Evolutionary conservation across 768 basidiomycete species (phyloP).

Genomic region (Lactifluus echinatus): DNA sequence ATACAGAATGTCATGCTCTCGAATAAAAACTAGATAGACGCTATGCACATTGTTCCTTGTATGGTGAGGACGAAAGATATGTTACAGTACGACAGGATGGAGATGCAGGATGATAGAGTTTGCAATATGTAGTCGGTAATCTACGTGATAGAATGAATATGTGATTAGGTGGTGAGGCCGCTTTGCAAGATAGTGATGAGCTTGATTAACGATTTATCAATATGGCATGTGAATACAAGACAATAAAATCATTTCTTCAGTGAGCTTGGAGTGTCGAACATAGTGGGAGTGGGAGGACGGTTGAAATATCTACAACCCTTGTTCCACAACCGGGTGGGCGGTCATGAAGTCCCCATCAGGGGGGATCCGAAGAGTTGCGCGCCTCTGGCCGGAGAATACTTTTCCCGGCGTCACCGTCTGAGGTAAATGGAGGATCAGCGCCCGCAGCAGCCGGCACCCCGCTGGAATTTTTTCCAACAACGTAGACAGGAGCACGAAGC

Average conservation of each 20-base stretch:
- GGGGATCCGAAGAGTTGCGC: background rate
- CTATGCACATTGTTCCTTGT: background rate
- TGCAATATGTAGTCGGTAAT: constrained; percentile 6
- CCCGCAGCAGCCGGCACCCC: background rate
- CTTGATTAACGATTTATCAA: background rate
- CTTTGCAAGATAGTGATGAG: background rate
- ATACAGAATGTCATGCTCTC: constrained; percentile 1
- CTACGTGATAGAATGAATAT: constrained; percentile 3
- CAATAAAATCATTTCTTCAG: background rate
- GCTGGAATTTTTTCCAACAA: constrained; percentile 8
- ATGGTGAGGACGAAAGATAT: constrained; percentile 1
- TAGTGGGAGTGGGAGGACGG: background rate
- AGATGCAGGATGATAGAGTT: constrained; percentile 9
- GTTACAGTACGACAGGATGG: constrained; percentile 4
- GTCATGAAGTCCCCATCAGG: background rate
- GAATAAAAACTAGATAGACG: background rate
- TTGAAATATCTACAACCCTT: background rate
- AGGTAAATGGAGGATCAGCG: background rate
- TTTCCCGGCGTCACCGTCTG: background rate
- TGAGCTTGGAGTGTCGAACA: background rate
- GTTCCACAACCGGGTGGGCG: background rate
- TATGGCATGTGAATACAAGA: constrained; percentile 7
- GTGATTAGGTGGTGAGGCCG: background rate
- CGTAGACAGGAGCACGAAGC: constrained; percentile 19
- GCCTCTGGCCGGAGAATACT: background rate